Percentiles rank a stretch among this genome's conserved stretches.
Evolutionary conservation across 768 basidiomycete species (phyloP).

Genomic region (Tylopilus balloui): DNA sequence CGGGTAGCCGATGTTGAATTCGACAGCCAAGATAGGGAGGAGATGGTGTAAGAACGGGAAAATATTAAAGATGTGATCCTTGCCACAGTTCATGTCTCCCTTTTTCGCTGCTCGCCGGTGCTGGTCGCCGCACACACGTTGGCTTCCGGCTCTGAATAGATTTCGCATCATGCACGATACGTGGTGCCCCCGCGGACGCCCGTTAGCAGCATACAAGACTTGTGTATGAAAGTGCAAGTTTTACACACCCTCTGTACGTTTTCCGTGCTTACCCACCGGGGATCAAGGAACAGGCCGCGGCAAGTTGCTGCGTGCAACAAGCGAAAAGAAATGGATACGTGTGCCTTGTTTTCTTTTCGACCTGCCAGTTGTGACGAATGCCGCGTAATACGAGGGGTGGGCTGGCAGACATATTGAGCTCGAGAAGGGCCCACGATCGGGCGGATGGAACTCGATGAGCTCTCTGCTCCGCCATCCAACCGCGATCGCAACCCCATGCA

Average conservation of each 20-base stretch:
- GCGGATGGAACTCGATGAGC: constrained; percentile 15
- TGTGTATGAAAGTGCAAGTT: constrained; percentile 1
- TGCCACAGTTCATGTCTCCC: no score
- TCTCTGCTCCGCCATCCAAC: constrained; percentile 9
- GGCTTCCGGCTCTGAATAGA: not conserved
- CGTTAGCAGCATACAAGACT: constrained; percentile 7
- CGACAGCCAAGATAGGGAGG: no score
- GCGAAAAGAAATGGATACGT: constrained; percentile 17
- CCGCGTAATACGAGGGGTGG: constrained; percentile 1
- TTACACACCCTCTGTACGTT: constrained; percentile 13
- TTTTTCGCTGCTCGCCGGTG: no score
- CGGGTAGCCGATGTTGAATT: no score
- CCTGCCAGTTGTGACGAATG: constrained; percentile 20
- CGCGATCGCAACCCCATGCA: constrained; percentile 15
- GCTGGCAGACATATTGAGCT: no score
- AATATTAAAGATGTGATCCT: no score
- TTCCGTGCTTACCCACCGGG: not conserved
- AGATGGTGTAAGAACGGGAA: no score
- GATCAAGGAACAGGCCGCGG: constrained; percentile 10
- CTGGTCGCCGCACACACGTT: no score
- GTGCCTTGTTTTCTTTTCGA: constrained; percentile 1
- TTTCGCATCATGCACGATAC: no score
- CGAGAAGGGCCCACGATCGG: constrained; percentile 10
- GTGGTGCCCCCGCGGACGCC: constrained; percentile 10
- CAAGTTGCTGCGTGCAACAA: constrained; percentile 15